phyloP scores from a whole-genome alignment of 2,329 filamentous ascomycete genomes.

The Cercospora zeae-maydis region DNA sequence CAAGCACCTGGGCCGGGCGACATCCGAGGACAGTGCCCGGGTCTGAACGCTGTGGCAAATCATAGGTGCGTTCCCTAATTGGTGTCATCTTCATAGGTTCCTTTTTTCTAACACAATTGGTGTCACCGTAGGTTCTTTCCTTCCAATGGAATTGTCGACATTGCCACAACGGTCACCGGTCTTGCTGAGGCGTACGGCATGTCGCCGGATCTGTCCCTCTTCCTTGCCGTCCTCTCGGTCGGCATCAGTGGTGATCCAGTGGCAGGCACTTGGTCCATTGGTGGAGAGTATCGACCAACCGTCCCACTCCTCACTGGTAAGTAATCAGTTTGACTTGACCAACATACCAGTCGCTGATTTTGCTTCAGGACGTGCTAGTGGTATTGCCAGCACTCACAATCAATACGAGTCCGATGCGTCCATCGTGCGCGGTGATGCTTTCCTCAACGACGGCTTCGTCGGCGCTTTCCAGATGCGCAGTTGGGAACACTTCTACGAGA shows the following conservation, averaged over 20 bases:
- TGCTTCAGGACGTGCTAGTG: conserved; percentile 17
- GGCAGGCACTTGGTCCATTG: conserved; percentile 17
- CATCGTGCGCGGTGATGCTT: conserved; percentile 36
- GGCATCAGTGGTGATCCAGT: conserved; percentile 17
- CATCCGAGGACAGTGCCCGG: conserved; percentile 34
- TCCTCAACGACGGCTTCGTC: conserved; percentile 27
- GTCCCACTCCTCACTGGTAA: conserved; percentile 14
- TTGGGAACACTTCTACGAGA: conserved; percentile 30
- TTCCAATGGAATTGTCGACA: not conserved
- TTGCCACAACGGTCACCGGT: not conserved
- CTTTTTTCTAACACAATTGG: no score
- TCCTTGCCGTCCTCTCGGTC: conserved; percentile 20
- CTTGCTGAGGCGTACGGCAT: conserved; percentile 34
- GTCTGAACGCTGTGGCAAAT: conserved; percentile 28
- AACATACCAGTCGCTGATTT: conserved; percentile 18
- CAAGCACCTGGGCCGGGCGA: conserved; percentile 30
- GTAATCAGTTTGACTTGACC: conserved; percentile 15
- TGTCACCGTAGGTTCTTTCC: not conserved
- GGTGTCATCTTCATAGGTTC: no score
- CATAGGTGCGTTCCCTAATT: not conserved
- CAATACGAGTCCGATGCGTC: conserved; percentile 39
- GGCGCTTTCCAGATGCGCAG: conserved; percentile 18
- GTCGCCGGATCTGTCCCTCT: conserved; percentile 31
- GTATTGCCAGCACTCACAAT: conserved; percentile 33
- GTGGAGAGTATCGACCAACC: conserved; percentile 11